A percentile compares a stretch with the other conserved stretches of the same genome.
phyloP scores from a whole-genome alignment of 768 basidiomycete genomes.

The Mycena vitilis region DNA sequence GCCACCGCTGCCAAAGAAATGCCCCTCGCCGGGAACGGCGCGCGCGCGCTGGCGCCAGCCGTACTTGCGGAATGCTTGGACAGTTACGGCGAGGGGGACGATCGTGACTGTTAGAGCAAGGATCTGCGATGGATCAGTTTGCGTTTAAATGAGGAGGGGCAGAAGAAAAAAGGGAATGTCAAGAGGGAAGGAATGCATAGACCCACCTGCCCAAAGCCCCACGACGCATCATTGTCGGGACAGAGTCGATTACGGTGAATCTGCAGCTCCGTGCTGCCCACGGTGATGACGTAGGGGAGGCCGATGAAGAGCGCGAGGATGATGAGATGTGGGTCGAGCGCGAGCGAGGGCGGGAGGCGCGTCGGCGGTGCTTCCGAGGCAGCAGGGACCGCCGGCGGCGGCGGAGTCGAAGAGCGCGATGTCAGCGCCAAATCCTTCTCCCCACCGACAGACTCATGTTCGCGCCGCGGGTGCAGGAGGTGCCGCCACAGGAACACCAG shows the following conservation, averaged over 20 bases:
- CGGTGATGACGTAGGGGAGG: conserved; percentile 21
- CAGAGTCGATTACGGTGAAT: conserved; percentile 34
- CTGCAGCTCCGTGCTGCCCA: conserved; percentile 37
- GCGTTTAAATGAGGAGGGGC: neutral
- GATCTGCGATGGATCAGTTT: conserved; percentile 8
- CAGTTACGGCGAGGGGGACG: conserved; percentile 29
- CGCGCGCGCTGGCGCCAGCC: conserved; percentile 30
- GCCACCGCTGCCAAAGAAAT: neutral
- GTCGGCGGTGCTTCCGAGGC: neutral
- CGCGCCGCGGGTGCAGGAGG: too few relatives aligned
- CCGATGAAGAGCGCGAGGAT: conserved; percentile 21
- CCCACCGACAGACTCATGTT: too few relatives aligned
- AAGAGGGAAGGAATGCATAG: neutral
- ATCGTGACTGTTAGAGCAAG: conserved; percentile 32
- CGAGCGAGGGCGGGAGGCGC: conserved; percentile 26
- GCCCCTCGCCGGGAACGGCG: neutral
- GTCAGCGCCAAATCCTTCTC: neutral
- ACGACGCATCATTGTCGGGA: conserved; percentile 26
- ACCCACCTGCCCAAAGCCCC: conserved; percentile 45
- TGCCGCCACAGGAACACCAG: conserved; percentile 16
- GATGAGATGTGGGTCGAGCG: conserved; percentile 27
- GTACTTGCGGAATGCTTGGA: conserved; percentile 30
- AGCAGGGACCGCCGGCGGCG: too few relatives aligned
- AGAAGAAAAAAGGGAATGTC: neutral
- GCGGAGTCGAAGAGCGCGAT: neutral